Percentiles rank a stretch among this genome's conserved stretches.
Conservation (phyloP, 2,329 filamentous ascomycete genomes). For the Atkinsonella hypoxylon region DNA sequence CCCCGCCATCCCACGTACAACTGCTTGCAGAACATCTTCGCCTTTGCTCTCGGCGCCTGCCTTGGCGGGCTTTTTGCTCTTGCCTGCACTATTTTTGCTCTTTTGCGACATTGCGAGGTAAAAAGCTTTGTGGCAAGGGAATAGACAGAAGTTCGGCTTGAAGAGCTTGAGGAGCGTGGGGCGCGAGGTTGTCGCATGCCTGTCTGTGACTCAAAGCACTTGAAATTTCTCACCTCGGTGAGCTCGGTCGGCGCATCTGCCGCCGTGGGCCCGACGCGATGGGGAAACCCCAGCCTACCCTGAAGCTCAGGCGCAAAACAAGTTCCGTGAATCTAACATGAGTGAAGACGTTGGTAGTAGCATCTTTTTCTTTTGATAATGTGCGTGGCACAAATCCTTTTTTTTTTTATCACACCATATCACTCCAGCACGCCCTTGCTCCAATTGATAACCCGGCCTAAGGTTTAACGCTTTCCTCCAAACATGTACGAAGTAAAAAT, state of each 20-base stretch:
- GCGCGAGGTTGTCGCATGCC: not conserved
- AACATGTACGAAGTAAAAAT: too few relatives aligned
- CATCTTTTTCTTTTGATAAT: too few relatives aligned
- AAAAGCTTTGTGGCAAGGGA: not conserved
- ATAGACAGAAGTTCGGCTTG: not conserved
- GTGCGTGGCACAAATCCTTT: too few relatives aligned
- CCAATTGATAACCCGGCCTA: too few relatives aligned
- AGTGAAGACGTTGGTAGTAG: too few relatives aligned
- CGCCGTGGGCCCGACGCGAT: not conserved
- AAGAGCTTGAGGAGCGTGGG: slow-evolving; percentile 7
- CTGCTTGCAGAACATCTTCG: slow-evolving; percentile 47
- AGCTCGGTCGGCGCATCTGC: not conserved
- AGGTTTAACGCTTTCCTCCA: too few relatives aligned
- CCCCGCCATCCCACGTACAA: slow-evolving; percentile 30
- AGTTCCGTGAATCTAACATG: too few relatives aligned
- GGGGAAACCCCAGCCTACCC: not conserved
- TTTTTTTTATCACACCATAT: too few relatives aligned
- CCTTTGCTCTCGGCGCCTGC: slow-evolving; percentile 39
- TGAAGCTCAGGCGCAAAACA: not conserved
- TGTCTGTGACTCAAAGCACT: not conserved
- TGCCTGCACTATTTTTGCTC: slow-evolving; percentile 28
- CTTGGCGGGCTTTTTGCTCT: slow-evolving; percentile 43
- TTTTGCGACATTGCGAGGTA: slow-evolving; percentile 32
- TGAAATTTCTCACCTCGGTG: slow-evolving; percentile 1
- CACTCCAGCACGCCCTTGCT: too few relatives aligned